phyloP scores from a whole-genome alignment of 495 filamentous ascomycete species.

The Xylaria grammica region DNA sequence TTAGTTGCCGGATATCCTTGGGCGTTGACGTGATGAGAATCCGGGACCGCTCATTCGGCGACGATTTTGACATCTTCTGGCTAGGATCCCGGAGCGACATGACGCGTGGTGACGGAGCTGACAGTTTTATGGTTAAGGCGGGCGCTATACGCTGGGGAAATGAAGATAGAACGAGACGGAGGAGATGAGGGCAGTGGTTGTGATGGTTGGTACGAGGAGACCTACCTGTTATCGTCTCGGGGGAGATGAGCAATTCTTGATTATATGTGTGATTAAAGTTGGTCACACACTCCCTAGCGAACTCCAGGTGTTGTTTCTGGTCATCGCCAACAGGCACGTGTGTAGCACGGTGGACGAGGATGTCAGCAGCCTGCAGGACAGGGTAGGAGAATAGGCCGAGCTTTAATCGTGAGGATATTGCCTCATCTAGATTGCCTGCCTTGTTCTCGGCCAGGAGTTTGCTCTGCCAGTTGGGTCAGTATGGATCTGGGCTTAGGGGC shows the following conservation, averaged over 20 bases:
- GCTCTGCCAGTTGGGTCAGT: conserved; percentile 53
- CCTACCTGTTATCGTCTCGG: conserved; percentile 79
- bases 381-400: conserved; percentile 97
- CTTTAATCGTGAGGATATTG: conserved; percentile 65
- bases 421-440: conserved; percentile 55
- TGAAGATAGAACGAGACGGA: not conserved
- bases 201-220: conserved; percentile 9
- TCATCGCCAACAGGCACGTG: conserved; percentile 97
- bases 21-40: conserved; percentile 79
- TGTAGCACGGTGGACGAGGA: conserved; percentile 85
- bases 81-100: conserved; percentile 83
- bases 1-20: conserved; percentile 65
- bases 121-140: not conserved
- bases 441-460: conserved; percentile 68
- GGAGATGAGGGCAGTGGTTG: not conserved
- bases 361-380: conserved; percentile 93
- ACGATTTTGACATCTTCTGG: conserved; percentile 93
- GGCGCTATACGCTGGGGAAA: not conserved
- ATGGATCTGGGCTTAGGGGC: conserved; percentile 13
- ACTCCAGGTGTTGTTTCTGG: conserved; percentile 92
- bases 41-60: conserved; percentile 67
- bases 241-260: conserved; percentile 64
- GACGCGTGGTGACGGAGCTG: conserved; percentile 73
- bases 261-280: conserved; percentile 79
- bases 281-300: conserved; percentile 79